A percentile compares a stretch with the other conserved stretches of the same genome.
Evolutionary conservation across 2,329 filamentous ascomycete genomes (phyloP).

Genomic region (Ophioceras dolichostomum): DNA sequence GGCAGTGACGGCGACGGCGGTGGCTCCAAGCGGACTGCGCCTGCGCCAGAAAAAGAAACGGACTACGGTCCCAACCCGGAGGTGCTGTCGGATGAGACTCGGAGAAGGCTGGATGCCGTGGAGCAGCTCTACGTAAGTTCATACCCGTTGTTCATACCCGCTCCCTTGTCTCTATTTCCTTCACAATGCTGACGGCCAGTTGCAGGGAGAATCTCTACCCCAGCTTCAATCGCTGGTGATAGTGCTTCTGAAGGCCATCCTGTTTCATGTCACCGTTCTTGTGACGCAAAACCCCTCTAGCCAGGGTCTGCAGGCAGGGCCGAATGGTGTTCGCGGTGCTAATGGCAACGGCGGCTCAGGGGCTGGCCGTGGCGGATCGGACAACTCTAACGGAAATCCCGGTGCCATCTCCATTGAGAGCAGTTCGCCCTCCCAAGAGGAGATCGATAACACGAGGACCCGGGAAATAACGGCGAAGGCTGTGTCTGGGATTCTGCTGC

Average conservation of each 20-base stretch:
- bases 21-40: too few species aligned
- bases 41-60: slow-evolving; percentile 18
- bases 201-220: slow-evolving; percentile 60
- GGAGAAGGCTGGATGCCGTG: slow-evolving; percentile 57
- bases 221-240: slow-evolving; percentile 89
- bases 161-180: neutral
- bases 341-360: too few species aligned
- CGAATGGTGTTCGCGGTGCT: too few species aligned
- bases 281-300: slow-evolving; percentile 45
- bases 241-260: slow-evolving; percentile 77
- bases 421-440: slow-evolving; percentile 43
- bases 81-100: slow-evolving; percentile 38
- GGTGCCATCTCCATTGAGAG: too few species aligned
- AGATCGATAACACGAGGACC: slow-evolving; percentile 68
- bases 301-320: slow-evolving; percentile 28
- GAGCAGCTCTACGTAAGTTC: slow-evolving; percentile 73
- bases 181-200: slow-evolving; percentile 14
- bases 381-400: too few species aligned
- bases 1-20: slow-evolving; percentile 21
- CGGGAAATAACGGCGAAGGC: slow-evolving; percentile 87
- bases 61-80: slow-evolving; percentile 39
- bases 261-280: slow-evolving; percentile 79
- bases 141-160: neutral
- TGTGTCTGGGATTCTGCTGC: slow-evolving; percentile 73
- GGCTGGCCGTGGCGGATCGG: too few species aligned